Evolutionary conservation across 306 rosid species (phyloP), one percentile per base, ranked within the genome.

Genomic region (Medicago truncatula): DNA sequence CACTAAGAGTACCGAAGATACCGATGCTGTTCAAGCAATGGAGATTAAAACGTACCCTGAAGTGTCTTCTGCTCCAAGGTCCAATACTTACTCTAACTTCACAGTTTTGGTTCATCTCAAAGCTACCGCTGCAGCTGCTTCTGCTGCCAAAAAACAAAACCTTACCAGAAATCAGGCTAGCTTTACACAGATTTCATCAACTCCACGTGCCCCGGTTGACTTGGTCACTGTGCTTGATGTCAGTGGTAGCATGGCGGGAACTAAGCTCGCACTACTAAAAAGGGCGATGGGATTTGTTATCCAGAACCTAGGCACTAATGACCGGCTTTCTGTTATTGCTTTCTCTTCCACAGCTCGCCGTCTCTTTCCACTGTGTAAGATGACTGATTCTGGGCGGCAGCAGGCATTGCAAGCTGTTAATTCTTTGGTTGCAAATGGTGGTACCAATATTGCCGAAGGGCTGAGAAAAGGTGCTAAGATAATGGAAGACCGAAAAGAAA

Each of bases 221-320:
- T 86, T 95, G 36, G 97, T 95, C 81, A 95, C 99, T 0, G 99
- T 95, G 80, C 99, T 95, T 15, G 99, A 95, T 75, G 76, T 88
- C 73, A 95, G 99, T 18, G 97, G 99, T 54, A 95, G 99, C 87
- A 95, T 95, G 99, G 97, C 97, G 20, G 99, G 99, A 67, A 95
- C 99, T 43, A 95, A 95, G 83, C 93, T 95, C 44, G 99, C 99
- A 13, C 87, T 95, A 71, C 83, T 95, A 4, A 95, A 95, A 83
- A 86, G 99, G 80, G 99, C 99, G 4, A 92, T 95, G 97, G 97
- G 99, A 47, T 95, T 95, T 66, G 99, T 95, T 41, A 95, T 95
- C 78, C 99, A 95, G 85, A 90, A 92, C 72, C 92, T 95, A 12
- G 91, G 99, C 62, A 87, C 97, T 63, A 92, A 82, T 41, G 99